phyloP scores from a whole-genome alignment of 257 asterid genomes.

The Marsdenia floribunda region DNA sequence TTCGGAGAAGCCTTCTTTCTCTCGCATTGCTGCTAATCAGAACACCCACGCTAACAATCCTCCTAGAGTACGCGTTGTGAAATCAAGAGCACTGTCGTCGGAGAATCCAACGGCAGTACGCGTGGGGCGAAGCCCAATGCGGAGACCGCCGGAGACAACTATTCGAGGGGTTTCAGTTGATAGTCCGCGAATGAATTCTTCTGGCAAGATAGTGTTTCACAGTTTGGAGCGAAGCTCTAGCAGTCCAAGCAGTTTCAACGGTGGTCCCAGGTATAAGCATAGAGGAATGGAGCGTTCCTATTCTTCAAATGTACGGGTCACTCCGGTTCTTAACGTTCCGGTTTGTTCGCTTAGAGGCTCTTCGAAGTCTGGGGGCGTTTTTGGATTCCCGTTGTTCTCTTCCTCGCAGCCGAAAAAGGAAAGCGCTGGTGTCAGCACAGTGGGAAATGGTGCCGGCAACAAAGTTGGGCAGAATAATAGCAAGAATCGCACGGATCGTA shows the following conservation, averaged over 20 bases:
- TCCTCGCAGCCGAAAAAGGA: constrained; percentile 63
- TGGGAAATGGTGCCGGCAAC: constrained; percentile 25
- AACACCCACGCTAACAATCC: constrained; percentile 15
- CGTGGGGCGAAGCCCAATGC: constrained; percentile 43
- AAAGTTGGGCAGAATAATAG: constrained; percentile 32
- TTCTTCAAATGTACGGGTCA: constrained; percentile 81
- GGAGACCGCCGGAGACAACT: constrained; percentile 39
- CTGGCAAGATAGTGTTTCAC: constrained; percentile 84
- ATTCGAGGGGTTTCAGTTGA: constrained; percentile 58
- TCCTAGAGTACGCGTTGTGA: constrained; percentile 44
- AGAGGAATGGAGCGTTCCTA: constrained; percentile 92
- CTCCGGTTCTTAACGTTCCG: constrained; percentile 92
- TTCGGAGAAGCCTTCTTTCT: constrained; percentile 29
- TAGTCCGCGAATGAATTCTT: constrained; percentile 92
- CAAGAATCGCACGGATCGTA: constrained; percentile 54
- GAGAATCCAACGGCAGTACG: constrained; percentile 44
- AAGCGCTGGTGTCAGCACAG: not conserved
- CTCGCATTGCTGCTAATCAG: constrained; percentile 6
- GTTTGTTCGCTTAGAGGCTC: constrained; percentile 80
- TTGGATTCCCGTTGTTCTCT: constrained; percentile 73
- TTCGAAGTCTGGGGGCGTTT: constrained; percentile 73
- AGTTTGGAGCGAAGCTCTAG: constrained; percentile 93
- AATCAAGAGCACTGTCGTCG: constrained; percentile 39
- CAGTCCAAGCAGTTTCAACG: constrained; percentile 80
- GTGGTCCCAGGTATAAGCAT: constrained; percentile 62